Evolutionary conservation across 2,329 filamentous ascomycete genomes (phyloP).

Genomic region (Cordyceps sp.): DNA sequence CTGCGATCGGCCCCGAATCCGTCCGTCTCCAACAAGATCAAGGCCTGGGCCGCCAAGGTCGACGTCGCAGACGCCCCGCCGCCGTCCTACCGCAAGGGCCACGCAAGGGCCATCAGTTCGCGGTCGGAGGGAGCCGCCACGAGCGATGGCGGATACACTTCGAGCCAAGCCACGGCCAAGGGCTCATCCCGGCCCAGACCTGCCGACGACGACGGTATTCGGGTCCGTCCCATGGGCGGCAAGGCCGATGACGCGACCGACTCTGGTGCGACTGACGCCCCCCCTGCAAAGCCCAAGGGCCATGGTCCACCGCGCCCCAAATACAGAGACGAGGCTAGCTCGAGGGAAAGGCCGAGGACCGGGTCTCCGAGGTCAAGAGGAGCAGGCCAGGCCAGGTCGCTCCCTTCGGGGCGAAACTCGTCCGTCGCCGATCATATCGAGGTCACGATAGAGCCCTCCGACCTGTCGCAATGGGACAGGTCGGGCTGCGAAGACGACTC

Average conservation of each 20-base stretch:
- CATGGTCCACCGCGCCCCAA: conserved; percentile 6
- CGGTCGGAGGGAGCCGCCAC: conserved; percentile 8
- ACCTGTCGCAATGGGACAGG: conserved; percentile 5
- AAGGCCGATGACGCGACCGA: not conserved
- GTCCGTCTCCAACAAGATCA: conserved; percentile 39
- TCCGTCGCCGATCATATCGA: conserved; percentile 12
- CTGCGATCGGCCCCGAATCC: conserved; percentile 36
- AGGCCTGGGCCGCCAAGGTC: conserved; percentile 42
- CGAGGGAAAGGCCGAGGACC: conserved; percentile 1
- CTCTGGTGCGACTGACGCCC: too few species aligned
- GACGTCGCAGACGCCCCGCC: conserved; percentile 27
- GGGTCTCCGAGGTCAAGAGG: conserved; percentile 9
- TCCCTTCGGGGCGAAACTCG: conserved; percentile 5
- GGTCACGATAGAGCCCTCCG: conserved; percentile 9
- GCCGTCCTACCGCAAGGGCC: conserved; percentile 18
- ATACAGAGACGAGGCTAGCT: conserved; percentile 12
- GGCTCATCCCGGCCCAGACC: conserved; percentile 6
- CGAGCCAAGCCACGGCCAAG: conserved; percentile 13
- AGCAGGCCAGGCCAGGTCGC: conserved; percentile 12
- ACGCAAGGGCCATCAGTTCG: conserved; percentile 13
- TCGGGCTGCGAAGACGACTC: conserved; percentile 5
- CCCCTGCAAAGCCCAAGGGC: not conserved
- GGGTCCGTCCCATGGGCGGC: conserved; percentile 21
- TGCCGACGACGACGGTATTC: conserved; percentile 23
- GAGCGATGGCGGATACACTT: conserved; percentile 11